phyloP scores from a whole-genome alignment of 805 yeast species.

The Citeromyces matritensis region DNA sequence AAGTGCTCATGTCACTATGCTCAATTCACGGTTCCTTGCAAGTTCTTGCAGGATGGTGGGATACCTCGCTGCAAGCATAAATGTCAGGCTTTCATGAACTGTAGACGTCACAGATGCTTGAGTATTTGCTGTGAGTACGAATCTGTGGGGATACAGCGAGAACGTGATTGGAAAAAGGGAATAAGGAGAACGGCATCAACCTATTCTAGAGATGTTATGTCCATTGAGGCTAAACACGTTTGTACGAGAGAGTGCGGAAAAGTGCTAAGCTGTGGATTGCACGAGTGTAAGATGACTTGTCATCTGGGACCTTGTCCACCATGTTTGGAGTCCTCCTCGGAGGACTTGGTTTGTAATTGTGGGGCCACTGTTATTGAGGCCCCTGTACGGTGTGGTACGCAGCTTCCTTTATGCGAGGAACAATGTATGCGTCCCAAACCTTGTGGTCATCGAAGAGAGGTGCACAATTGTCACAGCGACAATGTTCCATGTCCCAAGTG shows the following conservation, averaged over 20 bases:
- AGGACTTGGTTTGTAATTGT: conserved; percentile 68
- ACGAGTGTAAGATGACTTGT: conserved; percentile 54
- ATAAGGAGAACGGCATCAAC: conserved; percentile 24
- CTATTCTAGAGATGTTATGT: conserved; percentile 29
- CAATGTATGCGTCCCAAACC: conserved; percentile 40
- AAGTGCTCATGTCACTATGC: conserved; percentile 52
- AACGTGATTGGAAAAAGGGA: conserved; percentile 31
- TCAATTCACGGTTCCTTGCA: conserved; percentile 49
- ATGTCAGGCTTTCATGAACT: conserved; percentile 62
- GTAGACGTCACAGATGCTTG: conserved; percentile 69
- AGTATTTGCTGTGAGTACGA: conserved; percentile 59
- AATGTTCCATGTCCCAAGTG: conserved; percentile 61
- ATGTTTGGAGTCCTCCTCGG: conserved; percentile 67
- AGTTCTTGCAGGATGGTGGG: conserved; percentile 30
- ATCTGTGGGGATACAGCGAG: conserved; percentile 39
- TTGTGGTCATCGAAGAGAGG: conserved; percentile 63
- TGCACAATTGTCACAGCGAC: conserved; percentile 67
- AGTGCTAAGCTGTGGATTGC: conserved; percentile 47
- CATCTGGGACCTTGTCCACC: conserved; percentile 73
- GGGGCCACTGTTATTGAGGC: conserved; percentile 67
- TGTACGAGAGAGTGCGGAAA: conserved; percentile 57
- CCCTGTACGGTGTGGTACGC: conserved; percentile 76
- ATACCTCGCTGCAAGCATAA: conserved; percentile 51
- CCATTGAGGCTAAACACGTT: conserved; percentile 59
- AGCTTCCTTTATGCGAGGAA: conserved; percentile 44